These are phyloP conservation scores for Dalbergia cochinchinensis DNA, from an alignment of 306 rosid genomes.

Conservation along the genomic window DNA sequence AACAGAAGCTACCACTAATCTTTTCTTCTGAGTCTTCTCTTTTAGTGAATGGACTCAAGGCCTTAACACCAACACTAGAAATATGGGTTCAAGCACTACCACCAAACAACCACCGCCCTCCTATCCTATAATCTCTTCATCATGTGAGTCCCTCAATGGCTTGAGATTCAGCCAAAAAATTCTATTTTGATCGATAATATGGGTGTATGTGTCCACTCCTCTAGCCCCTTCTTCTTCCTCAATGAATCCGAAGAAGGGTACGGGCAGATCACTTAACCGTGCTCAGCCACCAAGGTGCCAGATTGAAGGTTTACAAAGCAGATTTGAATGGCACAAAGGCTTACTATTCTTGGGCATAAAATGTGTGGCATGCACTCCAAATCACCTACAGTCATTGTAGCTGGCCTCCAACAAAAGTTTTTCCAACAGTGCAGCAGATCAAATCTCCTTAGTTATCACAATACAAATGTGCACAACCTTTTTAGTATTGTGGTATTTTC, in stretches of 20 bases:
- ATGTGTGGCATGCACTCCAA: constrained; percentile 89
- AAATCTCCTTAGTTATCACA: no score
- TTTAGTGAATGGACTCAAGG: constrained; percentile 50
- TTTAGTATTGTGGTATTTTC: no score
- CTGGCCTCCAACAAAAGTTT: constrained; percentile 85
- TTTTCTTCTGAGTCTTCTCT: neutral
- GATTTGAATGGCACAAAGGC: constrained; percentile 90
- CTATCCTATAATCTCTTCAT: constrained; percentile 56
- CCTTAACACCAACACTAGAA: neutral
- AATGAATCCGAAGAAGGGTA: constrained; percentile 58
- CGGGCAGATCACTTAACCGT: constrained; percentile 47
- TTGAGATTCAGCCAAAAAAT: constrained; percentile 72
- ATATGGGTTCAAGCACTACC: constrained; percentile 60
- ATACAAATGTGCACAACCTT: no score
- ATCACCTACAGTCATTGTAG: constrained; percentile 76
- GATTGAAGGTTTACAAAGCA: constrained; percentile 81
- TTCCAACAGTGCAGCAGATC: constrained; percentile 98
- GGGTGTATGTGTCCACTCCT: constrained; percentile 41
- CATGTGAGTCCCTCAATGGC: constrained; percentile 60
- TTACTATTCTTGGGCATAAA: constrained; percentile 88
- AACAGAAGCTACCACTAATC: neutral
- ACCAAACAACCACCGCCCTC: constrained; percentile 53
- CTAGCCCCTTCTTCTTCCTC: constrained; percentile 41
- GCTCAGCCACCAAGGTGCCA: constrained; percentile 88
- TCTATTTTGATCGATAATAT: constrained; percentile 86